These are phyloP conservation scores for Pseudogymnoascus sp. DNA, from an alignment of 2,329 filamentous ascomycete genomes.

Conservation along the genomic window DNA sequence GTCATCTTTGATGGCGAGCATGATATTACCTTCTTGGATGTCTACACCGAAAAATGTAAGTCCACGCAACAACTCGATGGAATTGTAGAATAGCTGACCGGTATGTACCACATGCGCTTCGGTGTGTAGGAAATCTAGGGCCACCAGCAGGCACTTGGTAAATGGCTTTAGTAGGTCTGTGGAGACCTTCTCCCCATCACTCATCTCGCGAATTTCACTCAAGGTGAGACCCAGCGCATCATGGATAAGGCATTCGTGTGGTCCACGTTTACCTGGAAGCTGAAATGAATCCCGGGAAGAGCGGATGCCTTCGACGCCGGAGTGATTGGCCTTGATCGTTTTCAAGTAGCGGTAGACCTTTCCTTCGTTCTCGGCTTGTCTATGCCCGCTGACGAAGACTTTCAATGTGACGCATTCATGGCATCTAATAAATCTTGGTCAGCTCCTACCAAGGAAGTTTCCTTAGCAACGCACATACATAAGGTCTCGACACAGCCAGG, in stretches of 20 bases:
- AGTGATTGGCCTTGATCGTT: constrained; percentile 22
- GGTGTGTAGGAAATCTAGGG: constrained; percentile 22
- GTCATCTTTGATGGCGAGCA: constrained; percentile 25
- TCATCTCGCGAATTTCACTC: constrained; percentile 13
- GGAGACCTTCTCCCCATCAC: constrained; percentile 11
- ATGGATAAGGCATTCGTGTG: constrained; percentile 20
- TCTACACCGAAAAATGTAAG: constrained; percentile 18
- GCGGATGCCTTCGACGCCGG: constrained; percentile 27
- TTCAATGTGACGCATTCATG: constrained; percentile 13
- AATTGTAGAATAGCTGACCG: constrained; percentile 16
- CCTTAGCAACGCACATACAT: constrained; percentile 11
- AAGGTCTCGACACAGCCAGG: constrained; percentile 20
- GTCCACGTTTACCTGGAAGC: constrained; percentile 18
- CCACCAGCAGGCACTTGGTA: constrained; percentile 15
- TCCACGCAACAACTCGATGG: neutral
- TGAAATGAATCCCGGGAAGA: constrained; percentile 29
- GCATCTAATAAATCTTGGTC: neutral
- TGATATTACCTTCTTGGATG: constrained; percentile 28
- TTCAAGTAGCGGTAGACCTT: constrained; percentile 25
- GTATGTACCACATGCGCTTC: constrained; percentile 22
- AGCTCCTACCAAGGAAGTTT: neutral
- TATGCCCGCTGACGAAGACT: constrained; percentile 7
- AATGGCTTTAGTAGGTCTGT: constrained; percentile 16
- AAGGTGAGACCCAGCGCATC: constrained; percentile 18
- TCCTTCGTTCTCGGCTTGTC: constrained; percentile 19